These are phyloP conservation scores for Nigrospora sphaerica DNA, from an alignment of 2,329 filamentous ascomycete species.

Conservation along the genomic window DNA sequence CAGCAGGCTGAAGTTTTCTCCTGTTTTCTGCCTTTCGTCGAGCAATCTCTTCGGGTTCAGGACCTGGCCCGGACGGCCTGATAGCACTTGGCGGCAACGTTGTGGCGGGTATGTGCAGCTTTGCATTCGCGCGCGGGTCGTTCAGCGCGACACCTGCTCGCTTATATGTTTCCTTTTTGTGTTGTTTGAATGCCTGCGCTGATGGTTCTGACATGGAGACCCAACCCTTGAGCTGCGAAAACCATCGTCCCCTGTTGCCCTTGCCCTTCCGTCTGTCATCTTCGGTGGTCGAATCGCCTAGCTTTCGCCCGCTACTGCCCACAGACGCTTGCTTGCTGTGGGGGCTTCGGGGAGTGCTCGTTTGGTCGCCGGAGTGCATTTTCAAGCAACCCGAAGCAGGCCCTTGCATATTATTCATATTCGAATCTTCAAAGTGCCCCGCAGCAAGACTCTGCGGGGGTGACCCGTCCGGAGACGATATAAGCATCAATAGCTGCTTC, in stretches of 20 bases:
- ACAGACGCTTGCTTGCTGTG: background rate
- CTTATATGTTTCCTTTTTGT: conserved; percentile 34
- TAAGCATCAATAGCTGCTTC: too few relatives aligned
- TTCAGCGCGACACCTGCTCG: conserved; percentile 35
- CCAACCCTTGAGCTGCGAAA: conserved; percentile 40
- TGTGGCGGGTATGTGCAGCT: conserved; percentile 37
- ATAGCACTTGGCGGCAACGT: conserved; percentile 37
- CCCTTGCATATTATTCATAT: background rate
- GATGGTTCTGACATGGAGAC: conserved; percentile 42
- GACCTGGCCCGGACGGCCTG: conserved; percentile 33
- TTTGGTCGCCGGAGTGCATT: too few relatives aligned
- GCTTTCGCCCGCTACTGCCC: conserved; percentile 1
- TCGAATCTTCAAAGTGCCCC: conserved; percentile 8
- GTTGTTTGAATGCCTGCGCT: conserved; percentile 37
- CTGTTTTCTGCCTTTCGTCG: conserved; percentile 21
- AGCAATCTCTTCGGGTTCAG: conserved; percentile 37
- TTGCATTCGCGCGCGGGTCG: conserved; percentile 35
- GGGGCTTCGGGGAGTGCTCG: too few relatives aligned
- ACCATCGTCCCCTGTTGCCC: conserved; percentile 26
- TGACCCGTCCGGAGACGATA: too few relatives aligned
- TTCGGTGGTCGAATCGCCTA: conserved; percentile 6
- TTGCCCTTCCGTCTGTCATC: conserved; percentile 17
- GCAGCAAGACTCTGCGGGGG: too few relatives aligned
- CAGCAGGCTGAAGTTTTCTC: background rate
- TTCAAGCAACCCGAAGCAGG: background rate